Percentiles rank a stretch among this genome's conserved stretches.
phyloP scores from a whole-genome alignment of 371 early-diverging fungal genomes.

The Syncephalastrum sp. region DNA sequence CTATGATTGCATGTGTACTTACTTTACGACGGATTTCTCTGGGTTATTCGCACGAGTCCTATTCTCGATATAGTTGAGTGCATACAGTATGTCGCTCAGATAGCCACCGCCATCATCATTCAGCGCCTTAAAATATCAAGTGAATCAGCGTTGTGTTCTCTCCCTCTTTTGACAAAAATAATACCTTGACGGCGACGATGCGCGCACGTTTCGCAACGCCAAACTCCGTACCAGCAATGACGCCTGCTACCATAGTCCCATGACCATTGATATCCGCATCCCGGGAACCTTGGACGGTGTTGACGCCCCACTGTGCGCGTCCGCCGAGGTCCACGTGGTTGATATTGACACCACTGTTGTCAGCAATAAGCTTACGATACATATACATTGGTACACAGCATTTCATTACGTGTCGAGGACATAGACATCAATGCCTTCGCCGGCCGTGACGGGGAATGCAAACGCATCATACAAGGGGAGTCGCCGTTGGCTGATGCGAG shows the following conservation, averaged over 20 bases:
- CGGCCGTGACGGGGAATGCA: conserved; percentile 21
- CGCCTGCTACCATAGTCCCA: conserved; percentile 67
- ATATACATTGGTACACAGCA: background rate
- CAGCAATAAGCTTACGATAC: conserved; percentile 57
- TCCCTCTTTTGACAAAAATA: background rate
- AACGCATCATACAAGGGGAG: conserved; percentile 17
- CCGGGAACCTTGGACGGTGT: conserved; percentile 50
- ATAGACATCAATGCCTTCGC: conserved; percentile 44
- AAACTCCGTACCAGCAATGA: conserved; percentile 51
- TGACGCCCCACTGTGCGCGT: conserved; percentile 93
- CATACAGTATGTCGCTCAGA: conserved; percentile 56
- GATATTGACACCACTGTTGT: conserved; percentile 97
- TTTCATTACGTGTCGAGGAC: conserved; percentile 42
- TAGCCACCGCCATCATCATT: conserved; percentile 40
- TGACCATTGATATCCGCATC: conserved; percentile 63
- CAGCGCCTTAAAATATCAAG: conserved; percentile 26
- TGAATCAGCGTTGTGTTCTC: background rate
- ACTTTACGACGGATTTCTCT: background rate
- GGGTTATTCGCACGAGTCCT: background rate
- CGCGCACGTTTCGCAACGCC: conserved; percentile 63
- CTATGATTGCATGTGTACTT: background rate
- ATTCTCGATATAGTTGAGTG: conserved; percentile 29
- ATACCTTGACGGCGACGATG: conserved; percentile 57
- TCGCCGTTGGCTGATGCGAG: conserved; percentile 26
- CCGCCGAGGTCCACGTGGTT: conserved; percentile 98